phyloP scores from a whole-genome alignment of 768 basidiomycete species.

The Megacollybia marginata region DNA sequence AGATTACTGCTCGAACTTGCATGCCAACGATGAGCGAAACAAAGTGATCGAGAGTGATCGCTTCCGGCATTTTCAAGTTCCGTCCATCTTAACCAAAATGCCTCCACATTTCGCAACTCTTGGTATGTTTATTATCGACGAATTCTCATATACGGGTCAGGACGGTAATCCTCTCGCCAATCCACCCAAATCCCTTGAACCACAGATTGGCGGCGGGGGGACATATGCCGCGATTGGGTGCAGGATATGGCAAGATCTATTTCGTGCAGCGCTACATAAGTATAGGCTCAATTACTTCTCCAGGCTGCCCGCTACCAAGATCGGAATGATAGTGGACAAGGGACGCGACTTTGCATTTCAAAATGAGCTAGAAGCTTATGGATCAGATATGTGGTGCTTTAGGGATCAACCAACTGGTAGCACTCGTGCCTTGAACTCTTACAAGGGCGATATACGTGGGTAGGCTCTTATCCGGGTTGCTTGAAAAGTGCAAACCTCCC shows the following conservation, averaged over 20 bases:
- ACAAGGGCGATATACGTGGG: constrained; percentile 68
- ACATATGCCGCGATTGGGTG: constrained; percentile 77
- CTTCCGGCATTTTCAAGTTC: too few species aligned
- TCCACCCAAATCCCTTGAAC: not conserved
- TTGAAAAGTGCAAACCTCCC: not conserved
- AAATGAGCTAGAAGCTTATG: constrained; percentile 50
- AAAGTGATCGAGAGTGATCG: too few species aligned
- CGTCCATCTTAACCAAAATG: too few species aligned
- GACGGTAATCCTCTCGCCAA: constrained; percentile 30
- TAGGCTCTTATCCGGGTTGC: constrained; percentile 16
- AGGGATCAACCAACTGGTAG: constrained; percentile 54
- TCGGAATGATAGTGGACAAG: constrained; percentile 83
- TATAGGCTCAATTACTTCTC: not conserved
- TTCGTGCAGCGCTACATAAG: not conserved
- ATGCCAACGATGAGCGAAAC: constrained; percentile 15
- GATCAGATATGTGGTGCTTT: constrained; percentile 72
- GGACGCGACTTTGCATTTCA: constrained; percentile 70
- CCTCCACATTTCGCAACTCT: constrained; percentile 47
- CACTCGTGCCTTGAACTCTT: constrained; percentile 68
- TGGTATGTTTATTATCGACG: constrained; percentile 89
- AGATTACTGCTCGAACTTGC: constrained; percentile 39
- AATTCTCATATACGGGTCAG: constrained; percentile 57
- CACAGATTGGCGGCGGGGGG: constrained; percentile 81
- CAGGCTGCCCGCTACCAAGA: constrained; percentile 56
- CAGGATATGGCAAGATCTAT: constrained; percentile 57